A percentile compares a stretch with the other conserved stretches of the same genome.
Evolutionary conservation across 108 stramenopile genomes (phyloP).

Genomic region (Aurantiochytrium sp.): DNA sequence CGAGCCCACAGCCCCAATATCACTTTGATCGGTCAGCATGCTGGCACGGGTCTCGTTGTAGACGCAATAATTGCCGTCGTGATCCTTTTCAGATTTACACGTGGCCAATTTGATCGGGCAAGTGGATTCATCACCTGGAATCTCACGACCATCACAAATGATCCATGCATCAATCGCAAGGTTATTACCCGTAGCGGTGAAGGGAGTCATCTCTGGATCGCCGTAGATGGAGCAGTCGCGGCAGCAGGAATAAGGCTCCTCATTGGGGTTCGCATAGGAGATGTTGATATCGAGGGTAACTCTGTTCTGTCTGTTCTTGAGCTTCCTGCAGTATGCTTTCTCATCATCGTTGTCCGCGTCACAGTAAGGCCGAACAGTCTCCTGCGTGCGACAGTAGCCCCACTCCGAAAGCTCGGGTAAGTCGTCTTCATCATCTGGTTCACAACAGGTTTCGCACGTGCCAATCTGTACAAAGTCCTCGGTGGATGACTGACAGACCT

Average conservation of each 20-base stretch:
- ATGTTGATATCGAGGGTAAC: neutral
- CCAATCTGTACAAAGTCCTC: neutral
- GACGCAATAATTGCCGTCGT: neutral
- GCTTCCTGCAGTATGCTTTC: neutral
- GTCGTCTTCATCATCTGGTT: neutral
- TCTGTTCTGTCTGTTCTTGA: neutral
- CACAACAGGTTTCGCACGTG: neutral
- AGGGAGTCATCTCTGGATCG: neutral
- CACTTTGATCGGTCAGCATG: neutral
- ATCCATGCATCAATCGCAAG: neutral
- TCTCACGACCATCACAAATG: neutral
- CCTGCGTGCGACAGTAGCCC: neutral
- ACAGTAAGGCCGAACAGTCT: neutral
- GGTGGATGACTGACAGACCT: neutral
- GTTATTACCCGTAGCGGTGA: neutral
- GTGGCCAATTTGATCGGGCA: neutral
- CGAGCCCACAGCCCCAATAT: neutral
- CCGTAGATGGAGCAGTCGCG: neutral
- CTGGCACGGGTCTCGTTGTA: neutral
- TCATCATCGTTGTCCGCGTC: neutral
- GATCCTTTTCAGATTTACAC: neutral
- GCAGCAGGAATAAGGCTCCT: neutral
- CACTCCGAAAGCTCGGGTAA: neutral
- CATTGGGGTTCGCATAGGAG: neutral
- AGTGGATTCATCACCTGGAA: neutral